Base-by-base conservation (phyloP, 2,329 filamentous ascomycete genomes). In the Ceratocystis cacaofunesta region DNA sequence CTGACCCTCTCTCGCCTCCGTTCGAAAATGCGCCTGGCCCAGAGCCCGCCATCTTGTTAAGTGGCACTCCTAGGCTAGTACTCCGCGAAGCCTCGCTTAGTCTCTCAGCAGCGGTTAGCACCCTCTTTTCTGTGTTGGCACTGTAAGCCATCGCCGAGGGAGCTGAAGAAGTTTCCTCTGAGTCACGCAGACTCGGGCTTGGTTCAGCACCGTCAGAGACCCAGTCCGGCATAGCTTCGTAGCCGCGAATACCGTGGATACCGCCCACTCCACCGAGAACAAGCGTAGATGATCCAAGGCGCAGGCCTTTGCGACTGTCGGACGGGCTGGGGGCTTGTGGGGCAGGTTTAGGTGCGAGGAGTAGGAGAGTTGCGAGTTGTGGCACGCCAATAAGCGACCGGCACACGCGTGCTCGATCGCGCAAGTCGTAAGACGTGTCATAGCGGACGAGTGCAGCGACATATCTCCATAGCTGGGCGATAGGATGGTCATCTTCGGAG, bases 351-450 rank as follows among this genome's bases (percentile, higher is more conserved):
- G 94, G 92, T 0, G 94, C 94, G 1, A 97, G 82, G 0, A 99
- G 85, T 73, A 97, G 88, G 15, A 99, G 80, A 0, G 88, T 91
- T 2, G 94, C 94, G 17, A 99, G 83, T 73, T 97, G 90, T 0
- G 92, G 90, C 3, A 89, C 85, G 3, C 85, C 82, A 1, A 99
- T 83, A 1, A 99, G 83, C 0, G 91, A 82, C 69, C 89, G 90
- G 77, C 95, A 97, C 68, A 96, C 82, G 41, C 94, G 85, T 1
- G 92, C 86, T 28, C 94, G 88, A 73, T 97, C 94, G 69, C 94
- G 90, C 2, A 99, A 84, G 72, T 97, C 92, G 75, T 95, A 99
- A 0, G 92, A 96, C 0, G 87, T 90, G 71, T 97, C 94, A 74
- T 97, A 99, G 68, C 94, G 85, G 41, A 89, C 89, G 1, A 99